These are phyloP conservation scores for Arxiozyma slooffiae DNA, from an alignment of 1,139 yeast species.

Conservation along the genomic window DNA sequence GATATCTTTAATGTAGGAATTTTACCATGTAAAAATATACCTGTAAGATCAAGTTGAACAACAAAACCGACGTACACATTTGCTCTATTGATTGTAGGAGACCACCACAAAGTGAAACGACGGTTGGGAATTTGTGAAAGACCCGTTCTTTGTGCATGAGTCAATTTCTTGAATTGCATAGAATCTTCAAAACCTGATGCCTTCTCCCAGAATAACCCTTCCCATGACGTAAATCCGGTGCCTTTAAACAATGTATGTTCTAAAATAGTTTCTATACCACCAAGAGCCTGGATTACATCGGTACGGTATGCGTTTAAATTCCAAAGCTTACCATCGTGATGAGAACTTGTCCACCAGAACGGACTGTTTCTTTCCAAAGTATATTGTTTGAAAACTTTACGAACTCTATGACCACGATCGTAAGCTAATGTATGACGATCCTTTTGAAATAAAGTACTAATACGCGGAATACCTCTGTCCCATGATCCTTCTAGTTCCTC, in stretches of 20 bases:
- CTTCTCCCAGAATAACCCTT: conserved; percentile 96
- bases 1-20: conserved; percentile 95
- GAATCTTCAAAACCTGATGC: conserved; percentile 96
- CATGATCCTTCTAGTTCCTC: conserved; percentile 91
- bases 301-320: conserved; percentile 85
- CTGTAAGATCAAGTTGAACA: conserved; percentile 93
- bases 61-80: conserved; percentile 96
- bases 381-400: conserved; percentile 70
- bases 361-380: conserved; percentile 68
- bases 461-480: conserved; percentile 96
- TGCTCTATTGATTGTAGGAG: conserved; percentile 96
- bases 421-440: conserved; percentile 92
- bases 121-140: conserved; percentile 96
- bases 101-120: conserved; percentile 98
- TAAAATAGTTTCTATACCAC: conserved; percentile 92
- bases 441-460: conserved; percentile 87
- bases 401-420: conserved; percentile 85
- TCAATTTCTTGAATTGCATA: conserved; percentile 82
- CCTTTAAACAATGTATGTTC: conserved; percentile 94
- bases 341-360: conserved; percentile 92
- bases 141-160: conserved; percentile 97
- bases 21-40: conserved; percentile 93
- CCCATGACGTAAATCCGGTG: conserved; percentile 98
- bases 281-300: conserved; percentile 93
- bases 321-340: conserved; percentile 96